Percentiles rank a stretch among this genome's conserved stretches.
phyloP scores from a whole-genome alignment of 352 stramenopile species.

The Pythium myriotylum region DNA sequence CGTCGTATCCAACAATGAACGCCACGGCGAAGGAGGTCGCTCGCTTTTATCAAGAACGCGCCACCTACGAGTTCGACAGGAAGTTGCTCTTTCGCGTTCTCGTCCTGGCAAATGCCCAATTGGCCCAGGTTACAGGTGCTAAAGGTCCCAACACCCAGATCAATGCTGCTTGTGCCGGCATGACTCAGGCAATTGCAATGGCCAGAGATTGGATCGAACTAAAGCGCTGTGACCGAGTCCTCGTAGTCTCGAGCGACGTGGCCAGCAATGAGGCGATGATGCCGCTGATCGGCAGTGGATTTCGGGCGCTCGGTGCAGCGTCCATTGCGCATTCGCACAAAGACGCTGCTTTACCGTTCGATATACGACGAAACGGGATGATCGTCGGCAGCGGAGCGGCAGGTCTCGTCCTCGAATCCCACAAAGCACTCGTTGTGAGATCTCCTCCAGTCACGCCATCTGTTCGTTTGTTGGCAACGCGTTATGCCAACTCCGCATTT shows the following conservation, averaged over 20 bases:
- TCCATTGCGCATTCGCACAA: conserved; percentile 78
- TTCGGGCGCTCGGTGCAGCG: conserved; percentile 93
- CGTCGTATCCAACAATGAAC: conserved; percentile 95
- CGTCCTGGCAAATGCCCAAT: conserved; percentile 95
- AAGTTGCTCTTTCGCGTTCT: conserved; percentile 98
- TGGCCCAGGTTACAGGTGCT: conserved; percentile 95
- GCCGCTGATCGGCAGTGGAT: conserved; percentile 94
- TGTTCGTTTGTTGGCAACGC: conserved; percentile 90
- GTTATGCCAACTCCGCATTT: conserved; percentile 96
- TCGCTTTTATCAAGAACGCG: conserved; percentile 52
- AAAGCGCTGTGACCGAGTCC: conserved; percentile 91
- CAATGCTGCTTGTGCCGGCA: conserved; percentile 96
- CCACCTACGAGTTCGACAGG: conserved; percentile 92
- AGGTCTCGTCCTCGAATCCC: conserved; percentile 76
- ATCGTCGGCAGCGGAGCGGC: conserved; percentile 92
- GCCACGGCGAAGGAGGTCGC: conserved; percentile 91
- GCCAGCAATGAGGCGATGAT: conserved; percentile 90
- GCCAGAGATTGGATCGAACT: conserved; percentile 94
- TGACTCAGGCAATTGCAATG: conserved; percentile 91
- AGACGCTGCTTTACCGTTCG: conserved; percentile 91
- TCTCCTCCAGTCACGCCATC: too few relatives aligned
- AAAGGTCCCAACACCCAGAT: conserved; percentile 96
- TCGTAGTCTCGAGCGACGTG: conserved; percentile 95
- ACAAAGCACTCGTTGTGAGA: conserved; percentile 33
- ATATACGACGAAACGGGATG: conserved; percentile 93